These are phyloP conservation scores for Thoreauomyces humboldtii DNA, from an alignment of 192 early-diverging fungal species.

Conservation along the genomic window DNA sequence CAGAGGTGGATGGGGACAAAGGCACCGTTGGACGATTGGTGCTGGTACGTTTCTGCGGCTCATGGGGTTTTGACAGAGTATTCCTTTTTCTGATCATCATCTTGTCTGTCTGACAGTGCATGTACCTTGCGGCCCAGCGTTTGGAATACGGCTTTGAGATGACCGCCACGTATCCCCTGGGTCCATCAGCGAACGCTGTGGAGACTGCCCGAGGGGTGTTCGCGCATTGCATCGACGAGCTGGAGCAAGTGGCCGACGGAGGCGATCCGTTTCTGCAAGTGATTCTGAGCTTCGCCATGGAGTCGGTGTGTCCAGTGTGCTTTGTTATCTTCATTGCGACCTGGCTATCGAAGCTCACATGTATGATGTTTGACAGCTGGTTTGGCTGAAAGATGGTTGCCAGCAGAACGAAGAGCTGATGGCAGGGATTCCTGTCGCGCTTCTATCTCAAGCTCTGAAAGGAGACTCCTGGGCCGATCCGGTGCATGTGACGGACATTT, in stretches of 20 bases:
- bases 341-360: too few species aligned
- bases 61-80: background rate
- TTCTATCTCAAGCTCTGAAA: background rate
- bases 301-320: background rate
- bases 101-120: background rate
- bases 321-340: too few species aligned
- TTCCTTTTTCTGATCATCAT: background rate
- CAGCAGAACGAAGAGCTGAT: background rate
- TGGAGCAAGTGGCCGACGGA: background rate
- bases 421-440: background rate
- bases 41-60: background rate
- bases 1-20: background rate
- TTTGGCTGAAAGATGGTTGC: background rate
- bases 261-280: background rate
- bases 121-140: background rate
- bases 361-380: too few species aligned
- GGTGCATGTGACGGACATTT: background rate
- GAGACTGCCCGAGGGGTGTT: background rate
- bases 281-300: background rate
- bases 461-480: background rate
- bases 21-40: background rate
- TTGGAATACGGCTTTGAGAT: background rate
- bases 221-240: constrained; percentile 2
- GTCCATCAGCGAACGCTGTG: background rate
- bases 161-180: background rate